A percentile compares a stretch with the other conserved stretches of the same genome.
Conservation (phyloP, 2,329 filamentous ascomycete species). For the Fusarium mexicanum region DNA sequence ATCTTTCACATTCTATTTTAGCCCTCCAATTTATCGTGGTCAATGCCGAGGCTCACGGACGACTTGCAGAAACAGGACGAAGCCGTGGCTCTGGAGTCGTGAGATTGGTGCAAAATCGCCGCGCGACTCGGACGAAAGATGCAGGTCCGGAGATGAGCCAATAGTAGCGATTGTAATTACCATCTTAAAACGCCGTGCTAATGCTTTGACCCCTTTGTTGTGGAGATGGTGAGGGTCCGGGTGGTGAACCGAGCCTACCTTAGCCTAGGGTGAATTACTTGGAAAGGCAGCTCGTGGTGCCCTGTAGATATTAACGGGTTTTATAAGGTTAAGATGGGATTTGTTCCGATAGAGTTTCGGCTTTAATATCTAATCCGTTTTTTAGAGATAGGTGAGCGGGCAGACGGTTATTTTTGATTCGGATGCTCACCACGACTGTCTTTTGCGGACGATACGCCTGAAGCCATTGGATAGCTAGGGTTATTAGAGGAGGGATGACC, state of each 20-base stretch:
- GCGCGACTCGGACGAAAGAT: neutral
- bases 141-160: neutral
- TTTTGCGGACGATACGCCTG: no score
- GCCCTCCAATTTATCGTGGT: neutral
- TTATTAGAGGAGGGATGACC: neutral
- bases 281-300: neutral
- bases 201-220: constrained; percentile 1
- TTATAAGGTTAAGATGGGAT: neutral
- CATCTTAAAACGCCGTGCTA: constrained; percentile 13
- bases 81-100: neutral
- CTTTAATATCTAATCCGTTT: neutral
- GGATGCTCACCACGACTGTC: neutral
- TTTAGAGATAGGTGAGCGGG: neutral
- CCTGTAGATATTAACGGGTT: neutral
- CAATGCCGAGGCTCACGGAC: constrained; percentile 31
- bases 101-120: constrained; percentile 18
- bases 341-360: neutral
- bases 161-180: constrained; percentile 6
- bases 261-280: neutral
- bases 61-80: constrained; percentile 2
- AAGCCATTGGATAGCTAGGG: neutral
- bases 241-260: neutral
- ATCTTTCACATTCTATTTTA: neutral
- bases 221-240: neutral
- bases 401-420: no score